phyloP scores from a whole-genome alignment of 495 filamentous ascomycete genomes.

The Talaromyces liani region DNA sequence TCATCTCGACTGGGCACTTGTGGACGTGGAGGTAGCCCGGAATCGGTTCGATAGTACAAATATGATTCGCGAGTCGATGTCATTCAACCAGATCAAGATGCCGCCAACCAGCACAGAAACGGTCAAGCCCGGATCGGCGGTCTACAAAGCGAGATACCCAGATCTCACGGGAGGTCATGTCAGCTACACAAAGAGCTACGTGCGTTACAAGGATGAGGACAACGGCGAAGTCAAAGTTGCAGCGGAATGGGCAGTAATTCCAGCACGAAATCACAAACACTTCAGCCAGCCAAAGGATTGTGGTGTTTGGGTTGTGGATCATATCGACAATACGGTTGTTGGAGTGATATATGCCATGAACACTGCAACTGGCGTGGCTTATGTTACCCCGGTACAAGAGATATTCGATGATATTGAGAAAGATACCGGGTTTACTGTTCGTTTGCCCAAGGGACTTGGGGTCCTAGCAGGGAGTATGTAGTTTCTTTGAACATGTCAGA shows the following conservation, averaged over 20 bases:
- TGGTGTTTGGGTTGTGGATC: background rate
- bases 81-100: background rate
- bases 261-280: background rate
- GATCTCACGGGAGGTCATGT: background rate
- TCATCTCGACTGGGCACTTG: constrained; percentile 4
- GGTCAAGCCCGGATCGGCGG: background rate
- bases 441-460: background rate
- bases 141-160: background rate
- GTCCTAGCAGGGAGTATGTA: background rate
- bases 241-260: constrained; percentile 1
- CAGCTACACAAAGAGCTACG: background rate
- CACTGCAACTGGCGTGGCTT: background rate
- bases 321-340: background rate
- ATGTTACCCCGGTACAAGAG: background rate
- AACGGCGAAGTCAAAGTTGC: background rate
- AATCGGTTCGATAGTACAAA: background rate
- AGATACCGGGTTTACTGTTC: background rate
- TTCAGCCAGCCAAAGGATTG: background rate
- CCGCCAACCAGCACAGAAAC: background rate
- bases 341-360: background rate
- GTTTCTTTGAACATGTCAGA: background rate
- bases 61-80: background rate
- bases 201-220: background rate
- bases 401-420: background rate
- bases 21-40: background rate